These are phyloP conservation scores for Coemansia sp. DNA, from an alignment of 192 early-diverging fungal genomes.

Conservation along the genomic window DNA sequence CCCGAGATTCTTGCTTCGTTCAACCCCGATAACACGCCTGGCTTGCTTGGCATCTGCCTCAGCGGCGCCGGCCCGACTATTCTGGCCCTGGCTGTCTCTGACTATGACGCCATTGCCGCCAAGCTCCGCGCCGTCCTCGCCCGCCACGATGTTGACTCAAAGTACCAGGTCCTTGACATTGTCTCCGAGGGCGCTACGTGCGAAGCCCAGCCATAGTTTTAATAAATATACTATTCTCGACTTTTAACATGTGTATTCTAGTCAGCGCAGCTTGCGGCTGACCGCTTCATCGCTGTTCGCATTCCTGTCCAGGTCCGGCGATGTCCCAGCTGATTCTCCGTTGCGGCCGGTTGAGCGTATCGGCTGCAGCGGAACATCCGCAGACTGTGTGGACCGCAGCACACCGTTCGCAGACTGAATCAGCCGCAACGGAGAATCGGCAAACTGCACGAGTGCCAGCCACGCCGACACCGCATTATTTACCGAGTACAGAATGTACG, in stretches of 20 bases:
- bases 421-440: neutral
- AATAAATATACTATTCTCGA: neutral
- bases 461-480: conserved; percentile 51
- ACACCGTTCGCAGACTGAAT: neutral
- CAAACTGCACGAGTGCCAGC: conserved; percentile 36
- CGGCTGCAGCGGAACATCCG: too few species aligned
- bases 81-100: conserved; percentile 77
- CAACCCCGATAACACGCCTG: conserved; percentile 72
- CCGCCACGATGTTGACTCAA: conserved; percentile 39
- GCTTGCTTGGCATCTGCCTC: conserved; percentile 89
- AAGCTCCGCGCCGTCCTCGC: conserved; percentile 41
- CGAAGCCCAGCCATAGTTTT: neutral
- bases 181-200: conserved; percentile 49
- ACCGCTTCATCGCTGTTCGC: neutral
- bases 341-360: too few species aligned
- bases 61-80: conserved; percentile 98
- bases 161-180: conserved; percentile 52
- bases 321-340: too few species aligned
- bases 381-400: neutral
- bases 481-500: conserved; percentile 60
- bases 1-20: conserved; percentile 77
- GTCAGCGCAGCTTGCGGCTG: conserved; percentile 18
- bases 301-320: too few species aligned
- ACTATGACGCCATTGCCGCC: conserved; percentile 83
- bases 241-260: neutral